Base-by-base conservation (phyloP, 139 green algal species). In the Medakamo hakoo region DNA sequence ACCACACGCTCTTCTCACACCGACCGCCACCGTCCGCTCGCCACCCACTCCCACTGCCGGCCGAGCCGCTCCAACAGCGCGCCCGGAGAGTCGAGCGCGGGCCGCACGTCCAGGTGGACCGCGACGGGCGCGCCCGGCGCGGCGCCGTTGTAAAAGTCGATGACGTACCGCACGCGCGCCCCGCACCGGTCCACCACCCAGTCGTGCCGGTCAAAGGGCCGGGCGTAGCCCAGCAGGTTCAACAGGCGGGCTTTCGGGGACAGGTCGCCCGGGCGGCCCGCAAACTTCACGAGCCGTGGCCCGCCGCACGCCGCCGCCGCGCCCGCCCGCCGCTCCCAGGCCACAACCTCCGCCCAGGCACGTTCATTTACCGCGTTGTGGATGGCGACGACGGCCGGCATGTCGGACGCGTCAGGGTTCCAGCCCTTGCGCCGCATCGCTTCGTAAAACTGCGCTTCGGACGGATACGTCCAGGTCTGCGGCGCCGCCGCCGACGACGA, bases 351-450 rank as follows among this genome's bases (percentile, higher is more conserved):
- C 26, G 62, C 66, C 90, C 90, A 97, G 0, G 84, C 88, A 4
- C 82, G 76, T 78, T 97, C 90, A 69, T 97, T 97, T 40, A 97
- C 90, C 0, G 76, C 75, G 71, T 97, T 97, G 79, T 97, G 90
- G 29, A 97, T 97, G 57, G 73, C 71, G 49, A 97, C 87, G 57
- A 97, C 89, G 2, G 71, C 80, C 1, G 59, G 49, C 88, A 95
- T 95, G 78, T 95, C 88, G 0, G 81, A 60, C 26, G 77, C 73
- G 4, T 65, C 61, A 3, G 88, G 87, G 4, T 80, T 61, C 88
- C 88, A 95, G 5, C 88, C 88, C 82, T 96, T 96, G 14, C 86
- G 72, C 69, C 75, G 75, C 87, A 96, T 96, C 0, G 89, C 89
- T 55, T 92, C 85, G 76, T 78, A 96, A 66, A 96, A 96, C 83